phyloP scores from a whole-genome alignment of 2,329 filamentous ascomycete genomes.

The Microcyclospora pomicola region DNA sequence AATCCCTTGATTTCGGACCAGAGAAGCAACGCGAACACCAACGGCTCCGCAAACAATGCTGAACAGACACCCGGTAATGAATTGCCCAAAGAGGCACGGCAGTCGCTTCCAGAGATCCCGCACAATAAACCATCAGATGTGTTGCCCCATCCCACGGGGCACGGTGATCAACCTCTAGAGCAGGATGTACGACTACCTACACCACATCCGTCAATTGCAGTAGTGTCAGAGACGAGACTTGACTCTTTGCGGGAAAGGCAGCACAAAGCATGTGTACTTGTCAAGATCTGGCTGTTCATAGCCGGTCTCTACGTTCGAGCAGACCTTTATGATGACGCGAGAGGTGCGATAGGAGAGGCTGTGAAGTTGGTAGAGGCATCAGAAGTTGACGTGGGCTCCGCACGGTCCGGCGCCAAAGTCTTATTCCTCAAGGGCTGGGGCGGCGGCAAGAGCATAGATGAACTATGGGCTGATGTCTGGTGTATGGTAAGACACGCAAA shows the following conservation, averaged over 20 bases:
- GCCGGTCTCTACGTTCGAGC: constrained; percentile 77
- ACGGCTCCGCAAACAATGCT: too few species aligned
- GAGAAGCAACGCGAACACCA: constrained; percentile 1
- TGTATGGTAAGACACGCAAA: constrained; percentile 51
- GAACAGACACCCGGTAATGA: too few species aligned
- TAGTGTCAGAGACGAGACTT: constrained; percentile 34
- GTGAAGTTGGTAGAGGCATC: constrained; percentile 58
- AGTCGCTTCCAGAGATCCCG: constrained; percentile 14
- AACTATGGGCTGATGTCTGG: constrained; percentile 71
- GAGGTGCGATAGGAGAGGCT: constrained; percentile 69
- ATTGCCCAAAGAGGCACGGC: too few species aligned
- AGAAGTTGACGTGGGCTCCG: constrained; percentile 51
- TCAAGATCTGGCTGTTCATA: constrained; percentile 82
- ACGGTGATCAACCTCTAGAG: constrained; percentile 27
- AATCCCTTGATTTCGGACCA: background rate
- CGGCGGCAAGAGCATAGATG: constrained; percentile 65
- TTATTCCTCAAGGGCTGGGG: constrained; percentile 61
- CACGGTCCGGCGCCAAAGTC: constrained; percentile 48
- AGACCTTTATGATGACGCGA: constrained; percentile 63
- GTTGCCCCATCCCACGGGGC: constrained; percentile 26
- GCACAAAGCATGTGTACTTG: constrained; percentile 45
- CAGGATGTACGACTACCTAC: constrained; percentile 32
- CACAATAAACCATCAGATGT: constrained; percentile 26
- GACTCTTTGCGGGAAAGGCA: constrained; percentile 38
- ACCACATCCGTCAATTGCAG: constrained; percentile 23